phyloP scores from a whole-genome alignment of 495 filamentous ascomycete species.

The Cairneyella variabilis region DNA sequence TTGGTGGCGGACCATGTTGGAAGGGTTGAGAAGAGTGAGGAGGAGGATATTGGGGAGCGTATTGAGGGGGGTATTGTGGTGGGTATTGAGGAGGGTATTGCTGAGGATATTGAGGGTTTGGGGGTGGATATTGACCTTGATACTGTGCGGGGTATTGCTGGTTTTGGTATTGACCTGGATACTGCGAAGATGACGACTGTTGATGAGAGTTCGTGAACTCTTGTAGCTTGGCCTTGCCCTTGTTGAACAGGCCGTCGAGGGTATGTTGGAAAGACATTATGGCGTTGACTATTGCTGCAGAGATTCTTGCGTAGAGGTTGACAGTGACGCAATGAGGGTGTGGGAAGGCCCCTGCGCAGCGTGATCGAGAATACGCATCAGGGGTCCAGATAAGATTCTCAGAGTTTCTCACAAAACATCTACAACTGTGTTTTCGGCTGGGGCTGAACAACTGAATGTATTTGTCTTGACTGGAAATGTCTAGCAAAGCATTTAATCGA shows the following conservation, averaged over 20 bases:
- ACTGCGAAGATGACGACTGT: not conserved
- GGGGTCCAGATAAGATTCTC: too few relatives aligned
- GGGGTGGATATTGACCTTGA: conserved; percentile 4
- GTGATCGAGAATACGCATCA: too few relatives aligned
- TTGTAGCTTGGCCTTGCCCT: conserved; percentile 22
- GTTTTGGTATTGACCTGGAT: conserved; percentile 2
- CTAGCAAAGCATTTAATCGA: too few relatives aligned
- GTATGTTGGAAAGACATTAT: conserved; percentile 18
- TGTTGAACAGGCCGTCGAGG: conserved; percentile 17
- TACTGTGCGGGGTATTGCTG: conserved; percentile 1
- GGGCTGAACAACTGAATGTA: too few relatives aligned
- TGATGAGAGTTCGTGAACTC: conserved; percentile 18
- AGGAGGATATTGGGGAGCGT: conserved; percentile 1
- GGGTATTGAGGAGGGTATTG: conserved; percentile 7
- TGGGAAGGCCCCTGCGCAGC: too few relatives aligned
- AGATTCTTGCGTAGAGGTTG: too few relatives aligned
- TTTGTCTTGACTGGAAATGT: too few relatives aligned
- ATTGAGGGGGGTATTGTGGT: not conserved
- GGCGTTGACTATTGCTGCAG: too few relatives aligned
- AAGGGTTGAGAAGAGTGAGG: not conserved
- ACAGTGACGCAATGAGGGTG: too few relatives aligned
- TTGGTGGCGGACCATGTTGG: not conserved
- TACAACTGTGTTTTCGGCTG: too few relatives aligned
- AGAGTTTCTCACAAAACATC: too few relatives aligned
- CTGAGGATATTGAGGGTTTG: not conserved